Percentiles rank a stretch among this genome's conserved stretches.
These are phyloP conservation scores for Scutellaria barbata DNA, from an alignment of 257 asterid genomes.

Conservation along the genomic window DNA sequence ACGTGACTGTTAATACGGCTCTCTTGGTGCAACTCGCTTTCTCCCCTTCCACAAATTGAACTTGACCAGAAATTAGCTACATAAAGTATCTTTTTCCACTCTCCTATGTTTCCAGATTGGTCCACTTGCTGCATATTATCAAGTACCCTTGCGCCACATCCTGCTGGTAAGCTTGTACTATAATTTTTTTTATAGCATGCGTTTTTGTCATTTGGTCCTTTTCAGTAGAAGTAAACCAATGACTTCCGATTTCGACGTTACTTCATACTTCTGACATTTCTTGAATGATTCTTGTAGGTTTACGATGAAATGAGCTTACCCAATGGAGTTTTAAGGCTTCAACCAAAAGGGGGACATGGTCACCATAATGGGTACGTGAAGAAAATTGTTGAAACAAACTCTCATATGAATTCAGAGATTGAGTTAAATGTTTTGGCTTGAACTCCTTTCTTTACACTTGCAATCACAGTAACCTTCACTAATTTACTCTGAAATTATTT, in stretches of 20 bases:
- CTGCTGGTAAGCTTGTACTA: conserved; percentile 64
- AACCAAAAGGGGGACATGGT: conserved; percentile 97
- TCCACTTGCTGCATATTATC: conserved; percentile 95
- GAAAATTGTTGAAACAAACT: conserved; percentile 7
- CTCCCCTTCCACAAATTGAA: conserved; percentile 1
- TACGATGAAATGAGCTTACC: conserved; percentile 97
- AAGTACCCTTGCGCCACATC: conserved; percentile 96
- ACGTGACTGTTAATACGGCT: background rate
- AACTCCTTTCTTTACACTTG: background rate
- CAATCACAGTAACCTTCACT: background rate
- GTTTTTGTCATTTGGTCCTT: background rate
- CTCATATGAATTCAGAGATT: conserved; percentile 14
- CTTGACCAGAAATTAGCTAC: conserved; percentile 4
- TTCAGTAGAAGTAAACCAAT: conserved; percentile 20
- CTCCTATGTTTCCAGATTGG: conserved; percentile 63
- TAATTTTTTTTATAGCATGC: background rate
- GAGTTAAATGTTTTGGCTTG: background rate
- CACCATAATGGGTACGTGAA: conserved; percentile 81
- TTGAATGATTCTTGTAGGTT: conserved; percentile 49
- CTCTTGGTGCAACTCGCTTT: background rate
- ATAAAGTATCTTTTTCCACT: background rate
- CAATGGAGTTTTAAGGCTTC: conserved; percentile 90
- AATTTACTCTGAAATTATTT: background rate
- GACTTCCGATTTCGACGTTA: background rate
- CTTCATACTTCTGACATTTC: conserved; percentile 6